Evolutionary conservation across 2,329 filamentous ascomycete species (phyloP).

Genomic region (Phialophora tarda): DNA sequence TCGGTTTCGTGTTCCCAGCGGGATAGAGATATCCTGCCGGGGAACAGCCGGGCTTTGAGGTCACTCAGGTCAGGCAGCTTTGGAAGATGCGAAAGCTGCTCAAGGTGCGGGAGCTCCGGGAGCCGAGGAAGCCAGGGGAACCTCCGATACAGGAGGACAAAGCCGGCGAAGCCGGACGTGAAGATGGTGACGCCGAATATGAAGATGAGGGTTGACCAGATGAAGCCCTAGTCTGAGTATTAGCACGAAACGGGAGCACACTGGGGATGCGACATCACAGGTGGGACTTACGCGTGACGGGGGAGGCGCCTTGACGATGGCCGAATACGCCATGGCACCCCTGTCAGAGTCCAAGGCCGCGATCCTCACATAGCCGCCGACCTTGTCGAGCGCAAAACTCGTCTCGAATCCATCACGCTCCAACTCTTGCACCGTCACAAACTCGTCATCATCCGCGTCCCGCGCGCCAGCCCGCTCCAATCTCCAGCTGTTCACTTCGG

Average conservation of each 20-base stretch:
- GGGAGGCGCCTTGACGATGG: constrained; percentile 17
- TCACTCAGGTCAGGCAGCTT: neutral
- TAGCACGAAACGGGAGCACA: neutral
- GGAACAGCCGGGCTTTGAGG: neutral
- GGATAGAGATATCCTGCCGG: neutral
- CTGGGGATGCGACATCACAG: neutral
- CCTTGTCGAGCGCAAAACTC: constrained; percentile 24
- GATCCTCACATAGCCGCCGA: constrained; percentile 22
- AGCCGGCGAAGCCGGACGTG: neutral
- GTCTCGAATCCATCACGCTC: constrained; percentile 33
- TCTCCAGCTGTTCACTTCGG: constrained; percentile 43
- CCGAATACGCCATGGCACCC: constrained; percentile 26
- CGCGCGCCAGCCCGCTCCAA: constrained; percentile 22
- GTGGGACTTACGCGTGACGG: constrained; percentile 22
- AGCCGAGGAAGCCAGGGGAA: neutral
- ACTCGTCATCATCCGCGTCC: constrained; percentile 23
- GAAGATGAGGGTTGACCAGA: neutral
- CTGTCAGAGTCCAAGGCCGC: constrained; percentile 27
- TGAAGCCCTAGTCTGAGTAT: neutral
- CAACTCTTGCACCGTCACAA: constrained; percentile 27
- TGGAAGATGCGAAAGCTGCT: neutral
- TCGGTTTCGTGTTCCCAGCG: neutral
- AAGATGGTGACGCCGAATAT: neutral
- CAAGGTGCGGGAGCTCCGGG: neutral
- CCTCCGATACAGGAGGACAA: neutral